Evolutionary conservation across 495 filamentous ascomycete genomes (phyloP), one percentile per base, ranked within the genome.

Genomic region (Aspergillus coremiiformis): DNA sequence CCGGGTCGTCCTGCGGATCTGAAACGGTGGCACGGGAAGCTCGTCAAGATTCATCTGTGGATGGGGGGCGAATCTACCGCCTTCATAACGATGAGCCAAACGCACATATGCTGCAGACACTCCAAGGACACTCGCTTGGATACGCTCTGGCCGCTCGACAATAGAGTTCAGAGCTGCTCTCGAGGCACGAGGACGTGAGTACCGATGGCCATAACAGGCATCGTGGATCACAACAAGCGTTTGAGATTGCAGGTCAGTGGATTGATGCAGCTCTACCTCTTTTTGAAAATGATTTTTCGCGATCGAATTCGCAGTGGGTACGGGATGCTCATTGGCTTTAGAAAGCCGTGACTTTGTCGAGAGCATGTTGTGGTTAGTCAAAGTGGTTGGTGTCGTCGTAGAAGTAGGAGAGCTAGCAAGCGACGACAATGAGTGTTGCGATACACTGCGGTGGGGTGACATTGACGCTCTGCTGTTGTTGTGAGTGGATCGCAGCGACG

Each of bases 201-300:
- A 97, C 1, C 87, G 83, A 66, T 98, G 93, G 10, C 89, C 90
- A 58, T 96, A 98, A 70, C 92, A 95, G 45, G 84, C 83, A 66
- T 98, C 94, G 52, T 97, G 88, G 4, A 97, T 62, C 26, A 98
- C 78, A 9, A 95, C 90, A 2, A 92, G 66, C 0, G 88, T 89
- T 58, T 87, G 82, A 20, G 85, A 69, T 9, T 67, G 59, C 10
- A 76, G 60, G 35, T 78, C 73, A 7, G 66, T 65, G 21, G 71
- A 67, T 39, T 83, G 74, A 56, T 91, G 84, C 14, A 77, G 56
- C 4, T 78, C 76, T 1, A 93, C 63, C 61, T 95, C 89, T 55
- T 76, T 79, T 44, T 75, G 69, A 64, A 96, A 86, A 62, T 85
- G 78, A 1, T 78, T 78, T 14, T 70, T 78, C 1, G 90, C 90